A percentile compares a stretch with the other conserved stretches of the same genome.
Conservation (phyloP, 345 rosid genomes). For the Hevea brasiliensis region DNA sequence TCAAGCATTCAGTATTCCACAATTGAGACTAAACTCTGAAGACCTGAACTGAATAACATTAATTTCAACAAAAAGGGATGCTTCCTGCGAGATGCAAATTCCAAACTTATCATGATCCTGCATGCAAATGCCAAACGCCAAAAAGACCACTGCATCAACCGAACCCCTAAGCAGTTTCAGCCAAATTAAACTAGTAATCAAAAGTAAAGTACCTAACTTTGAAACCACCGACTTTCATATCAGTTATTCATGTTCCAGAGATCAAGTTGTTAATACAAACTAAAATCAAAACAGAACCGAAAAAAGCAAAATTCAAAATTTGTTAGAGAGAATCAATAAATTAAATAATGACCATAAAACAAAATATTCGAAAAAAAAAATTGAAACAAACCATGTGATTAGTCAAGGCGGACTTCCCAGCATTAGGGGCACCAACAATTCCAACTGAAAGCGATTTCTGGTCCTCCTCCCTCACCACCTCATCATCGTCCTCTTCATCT, state of each 20-base stretch:
- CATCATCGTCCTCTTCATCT: conserved; percentile 64
- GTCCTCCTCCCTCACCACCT: conserved; percentile 76
- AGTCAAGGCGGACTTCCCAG: conserved; percentile 87
- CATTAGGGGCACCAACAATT: conserved; percentile 92
- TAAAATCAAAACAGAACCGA: neutral
- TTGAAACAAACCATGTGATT: conserved; percentile 64
- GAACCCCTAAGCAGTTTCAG: neutral
- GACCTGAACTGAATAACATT: neutral
- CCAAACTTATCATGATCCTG: neutral
- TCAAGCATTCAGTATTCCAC: too few relatives aligned
- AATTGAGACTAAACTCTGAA: neutral
- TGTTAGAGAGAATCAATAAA: neutral
- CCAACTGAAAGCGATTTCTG: conserved; percentile 92
- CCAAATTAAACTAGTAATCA: neutral
- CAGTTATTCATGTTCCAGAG: too few relatives aligned
- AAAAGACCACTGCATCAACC: neutral
- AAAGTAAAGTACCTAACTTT: neutral
- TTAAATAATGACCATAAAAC: neutral
- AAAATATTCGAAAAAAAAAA: neutral
- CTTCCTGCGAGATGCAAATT: neutral
- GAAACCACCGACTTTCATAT: neutral
- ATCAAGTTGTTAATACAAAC: too few relatives aligned
- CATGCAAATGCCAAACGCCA: neutral
- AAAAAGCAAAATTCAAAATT: neutral
- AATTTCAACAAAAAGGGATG: neutral